Evolutionary conservation across 345 rosid genomes (phyloP).

Genomic region (Balakata baccata): DNA sequence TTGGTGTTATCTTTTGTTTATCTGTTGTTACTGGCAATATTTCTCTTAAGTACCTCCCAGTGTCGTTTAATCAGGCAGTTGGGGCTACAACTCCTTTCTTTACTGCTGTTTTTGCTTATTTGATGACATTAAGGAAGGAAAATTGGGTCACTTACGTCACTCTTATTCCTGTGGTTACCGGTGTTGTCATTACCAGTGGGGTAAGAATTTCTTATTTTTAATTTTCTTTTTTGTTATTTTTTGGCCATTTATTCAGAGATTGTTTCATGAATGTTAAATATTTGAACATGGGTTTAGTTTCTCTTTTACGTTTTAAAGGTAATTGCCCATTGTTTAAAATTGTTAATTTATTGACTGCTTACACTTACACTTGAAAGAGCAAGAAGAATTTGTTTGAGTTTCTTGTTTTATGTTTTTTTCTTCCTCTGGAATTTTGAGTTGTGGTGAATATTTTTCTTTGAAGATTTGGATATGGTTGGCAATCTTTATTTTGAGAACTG

Average conservation of each 20-base stretch:
- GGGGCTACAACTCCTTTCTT: conserved; percentile 53
- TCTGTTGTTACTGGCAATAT: conserved; percentile 49
- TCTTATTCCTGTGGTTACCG: conserved; percentile 44
- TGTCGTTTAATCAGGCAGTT: conserved; percentile 49
- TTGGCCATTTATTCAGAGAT: too few species aligned
- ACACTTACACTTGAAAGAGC: neutral
- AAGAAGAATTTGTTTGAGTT: neutral
- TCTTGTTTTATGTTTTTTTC: neutral
- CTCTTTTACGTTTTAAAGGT: neutral
- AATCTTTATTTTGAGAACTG: conserved; percentile 3
- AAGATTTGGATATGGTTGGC: neutral
- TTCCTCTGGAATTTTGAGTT: neutral
- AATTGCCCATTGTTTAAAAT: too few species aligned
- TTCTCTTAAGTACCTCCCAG: conserved; percentile 45
- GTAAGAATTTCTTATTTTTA: conserved; percentile 10
- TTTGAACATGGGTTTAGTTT: neutral
- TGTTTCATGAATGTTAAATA: neutral
- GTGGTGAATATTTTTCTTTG: neutral
- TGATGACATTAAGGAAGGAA: conserved; percentile 37
- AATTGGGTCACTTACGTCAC: conserved; percentile 39
- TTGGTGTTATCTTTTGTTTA: conserved; percentile 41
- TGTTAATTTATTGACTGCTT: too few species aligned
- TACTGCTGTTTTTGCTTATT: conserved; percentile 41
- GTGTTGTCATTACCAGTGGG: conserved; percentile 48
- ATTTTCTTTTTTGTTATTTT: neutral